Conservation (phyloP, 75 land plant genomes). For the Pinus taeda region DNA sequence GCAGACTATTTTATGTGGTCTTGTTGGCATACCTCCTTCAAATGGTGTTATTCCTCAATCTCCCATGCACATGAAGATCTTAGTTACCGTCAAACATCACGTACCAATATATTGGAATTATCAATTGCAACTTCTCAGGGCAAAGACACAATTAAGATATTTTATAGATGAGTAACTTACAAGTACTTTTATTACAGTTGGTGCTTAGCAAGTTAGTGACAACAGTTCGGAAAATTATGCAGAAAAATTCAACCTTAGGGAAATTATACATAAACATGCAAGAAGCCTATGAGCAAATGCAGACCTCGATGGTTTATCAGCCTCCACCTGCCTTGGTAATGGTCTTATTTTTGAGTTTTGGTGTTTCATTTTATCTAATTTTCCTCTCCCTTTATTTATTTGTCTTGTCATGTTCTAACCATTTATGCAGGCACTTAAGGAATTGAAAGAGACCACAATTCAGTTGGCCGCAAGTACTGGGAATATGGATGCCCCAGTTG, state of each 20-base stretch:
- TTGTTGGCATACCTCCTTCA: slow-evolving; percentile 20
- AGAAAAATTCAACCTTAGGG: no score
- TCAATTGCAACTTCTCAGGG: background rate
- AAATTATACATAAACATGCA: no score
- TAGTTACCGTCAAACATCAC: slow-evolving; percentile 34
- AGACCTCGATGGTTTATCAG: no score
- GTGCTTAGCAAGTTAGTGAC: slow-evolving; percentile 30
- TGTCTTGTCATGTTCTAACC: background rate
- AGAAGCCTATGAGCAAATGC: no score
- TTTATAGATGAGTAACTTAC: background rate
- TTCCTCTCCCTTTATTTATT: background rate
- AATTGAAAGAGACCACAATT: slow-evolving; percentile 1
- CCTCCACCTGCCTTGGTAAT: no score
- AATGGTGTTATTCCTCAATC: slow-evolving; percentile 75
- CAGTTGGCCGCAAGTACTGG: no score
- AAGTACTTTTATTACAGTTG: slow-evolving; percentile 35
- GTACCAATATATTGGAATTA: slow-evolving; percentile 7
- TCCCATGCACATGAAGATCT: no score
- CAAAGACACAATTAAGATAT: background rate
- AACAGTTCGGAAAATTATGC: no score
- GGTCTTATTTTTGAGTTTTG: no score
- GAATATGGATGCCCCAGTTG: no score
- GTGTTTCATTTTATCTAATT: background rate
- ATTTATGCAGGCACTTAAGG: slow-evolving; percentile 50
- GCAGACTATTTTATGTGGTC: no score